Conservation (phyloP, 2,329 filamentous ascomycete genomes). For the Fonsecaea multimorphosa region DNA sequence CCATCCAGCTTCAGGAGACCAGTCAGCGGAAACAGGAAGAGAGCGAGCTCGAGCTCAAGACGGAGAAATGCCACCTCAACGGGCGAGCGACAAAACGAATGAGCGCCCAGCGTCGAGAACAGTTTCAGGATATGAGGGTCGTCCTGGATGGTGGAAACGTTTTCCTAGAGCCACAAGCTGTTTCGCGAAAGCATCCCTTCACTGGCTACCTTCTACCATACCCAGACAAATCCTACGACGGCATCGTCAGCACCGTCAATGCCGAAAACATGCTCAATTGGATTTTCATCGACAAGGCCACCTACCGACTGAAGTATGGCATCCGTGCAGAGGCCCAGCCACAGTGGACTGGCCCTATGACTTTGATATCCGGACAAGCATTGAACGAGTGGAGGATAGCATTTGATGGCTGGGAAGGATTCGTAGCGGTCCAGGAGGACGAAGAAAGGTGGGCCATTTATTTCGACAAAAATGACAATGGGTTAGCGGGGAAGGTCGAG, state of each 20-base stretch:
- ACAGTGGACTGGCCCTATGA: slow-evolving; percentile 70
- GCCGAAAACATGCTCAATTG: slow-evolving; percentile 64
- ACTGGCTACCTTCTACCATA: slow-evolving; percentile 48
- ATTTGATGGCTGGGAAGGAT: slow-evolving; percentile 46
- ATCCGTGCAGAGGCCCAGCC: slow-evolving; percentile 73
- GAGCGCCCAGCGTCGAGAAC: slow-evolving; percentile 23
- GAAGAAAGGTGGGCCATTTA: slow-evolving; percentile 51
- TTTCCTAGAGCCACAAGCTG: slow-evolving; percentile 15
- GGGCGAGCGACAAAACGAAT: slow-evolving; percentile 25
- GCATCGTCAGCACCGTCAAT: slow-evolving; percentile 34
- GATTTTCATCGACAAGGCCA: slow-evolving; percentile 69
- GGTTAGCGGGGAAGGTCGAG: slow-evolving; percentile 53
- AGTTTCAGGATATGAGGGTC: slow-evolving; percentile 23
- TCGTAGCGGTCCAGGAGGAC: slow-evolving; percentile 50
- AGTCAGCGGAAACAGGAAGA: slow-evolving; percentile 24
- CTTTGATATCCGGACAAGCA: slow-evolving; percentile 63
- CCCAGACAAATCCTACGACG: slow-evolving; percentile 29
- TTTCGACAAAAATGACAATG: slow-evolving; percentile 51
- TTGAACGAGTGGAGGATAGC: slow-evolving; percentile 40
- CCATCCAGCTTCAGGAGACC: slow-evolving; percentile 30
- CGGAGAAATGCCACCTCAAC: slow-evolving; percentile 32
- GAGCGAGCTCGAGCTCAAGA: slow-evolving; percentile 26
- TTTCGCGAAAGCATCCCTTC: slow-evolving; percentile 21
- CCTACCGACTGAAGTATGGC: slow-evolving; percentile 66
- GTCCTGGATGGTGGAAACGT: slow-evolving; percentile 26